Conservation (phyloP, 2,329 filamentous ascomycete genomes). For the Pleoardoris graminearum region DNA sequence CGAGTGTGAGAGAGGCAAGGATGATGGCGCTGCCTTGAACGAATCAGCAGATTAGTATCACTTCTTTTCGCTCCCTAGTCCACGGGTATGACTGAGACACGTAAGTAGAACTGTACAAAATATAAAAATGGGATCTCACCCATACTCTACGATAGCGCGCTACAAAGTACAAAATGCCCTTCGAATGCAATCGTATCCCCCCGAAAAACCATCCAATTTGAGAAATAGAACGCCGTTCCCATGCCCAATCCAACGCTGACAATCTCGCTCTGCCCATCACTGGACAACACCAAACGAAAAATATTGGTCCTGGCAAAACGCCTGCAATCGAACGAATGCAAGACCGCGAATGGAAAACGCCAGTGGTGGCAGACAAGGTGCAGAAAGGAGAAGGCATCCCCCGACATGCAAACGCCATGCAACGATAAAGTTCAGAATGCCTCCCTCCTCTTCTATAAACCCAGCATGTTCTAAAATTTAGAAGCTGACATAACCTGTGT, state of each 20-base stretch:
- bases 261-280: background rate
- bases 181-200: background rate
- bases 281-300: background rate
- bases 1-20: no score
- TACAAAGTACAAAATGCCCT: background rate
- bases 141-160: background rate
- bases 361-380: background rate
- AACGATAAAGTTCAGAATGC: background rate
- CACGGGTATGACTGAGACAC: no score
- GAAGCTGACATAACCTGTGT: slow-evolving; percentile 45
- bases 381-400: background rate
- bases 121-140: background rate
- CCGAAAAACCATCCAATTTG: background rate
- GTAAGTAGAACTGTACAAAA: background rate
- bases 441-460: background rate
- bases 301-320: background rate
- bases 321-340: background rate
- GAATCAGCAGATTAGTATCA: no score
- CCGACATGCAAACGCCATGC: background rate
- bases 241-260: background rate
- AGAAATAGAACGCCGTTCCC: background rate
- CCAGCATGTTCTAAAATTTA: slow-evolving; percentile 15
- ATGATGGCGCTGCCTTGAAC: no score
- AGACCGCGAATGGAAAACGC: background rate
- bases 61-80: no score